Base-by-base conservation (phyloP, 192 early-diverging fungal species). In the Coemansia sp. region DNA sequence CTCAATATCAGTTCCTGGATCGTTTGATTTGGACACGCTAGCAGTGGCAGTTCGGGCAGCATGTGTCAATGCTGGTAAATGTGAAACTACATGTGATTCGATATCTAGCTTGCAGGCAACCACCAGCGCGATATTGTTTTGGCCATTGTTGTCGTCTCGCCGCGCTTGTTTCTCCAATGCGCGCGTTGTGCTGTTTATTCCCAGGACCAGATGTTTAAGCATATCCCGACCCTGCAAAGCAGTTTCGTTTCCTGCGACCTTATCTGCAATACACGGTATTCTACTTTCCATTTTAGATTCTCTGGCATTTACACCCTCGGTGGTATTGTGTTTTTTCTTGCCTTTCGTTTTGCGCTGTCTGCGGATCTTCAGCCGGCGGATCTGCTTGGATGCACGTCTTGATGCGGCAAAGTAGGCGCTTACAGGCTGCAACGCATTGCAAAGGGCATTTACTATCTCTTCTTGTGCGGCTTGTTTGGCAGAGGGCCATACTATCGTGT, bases 121-220 rank as follows among this genome's bases (percentile, higher is more conserved):
- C 12, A 81, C 78, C 29, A 81, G 35, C 4, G 60, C 72, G 13
- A 81, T 33, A n/a, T 61, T 67, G 9, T 31, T 57, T 15, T 57
- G 15, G 18, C 46, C 25, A 26, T 12, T 20, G 16, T 7, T 28
- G 31, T 25, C 8, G 20, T 40, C 28, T 30, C 35, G 15, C 16
- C 59, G 76, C 2, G 69, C 69, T 21, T 75, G 72, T 49, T 45
- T 75, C 25, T 81, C 78, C 13, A 81, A 59, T 10, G 60, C 63
- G 7, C 78, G 65, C 3, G 78, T 81, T 4, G 68, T 81, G 56
- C 69, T 52, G 34, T 81, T 81, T 46, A 81, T 81, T 9, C 78
- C 78, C 30, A 81, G 21, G 4, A 75, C 66, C 6, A 81, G 39
- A 21, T 66, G 35, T 8, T 63, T 23, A n/a, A 81, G 57, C 45